Percentiles rank a stretch among this genome's conserved stretches.
These are phyloP conservation scores for Epichloe sylvatica DNA, from an alignment of 2,329 filamentous ascomycete species.

Conservation along the genomic window DNA sequence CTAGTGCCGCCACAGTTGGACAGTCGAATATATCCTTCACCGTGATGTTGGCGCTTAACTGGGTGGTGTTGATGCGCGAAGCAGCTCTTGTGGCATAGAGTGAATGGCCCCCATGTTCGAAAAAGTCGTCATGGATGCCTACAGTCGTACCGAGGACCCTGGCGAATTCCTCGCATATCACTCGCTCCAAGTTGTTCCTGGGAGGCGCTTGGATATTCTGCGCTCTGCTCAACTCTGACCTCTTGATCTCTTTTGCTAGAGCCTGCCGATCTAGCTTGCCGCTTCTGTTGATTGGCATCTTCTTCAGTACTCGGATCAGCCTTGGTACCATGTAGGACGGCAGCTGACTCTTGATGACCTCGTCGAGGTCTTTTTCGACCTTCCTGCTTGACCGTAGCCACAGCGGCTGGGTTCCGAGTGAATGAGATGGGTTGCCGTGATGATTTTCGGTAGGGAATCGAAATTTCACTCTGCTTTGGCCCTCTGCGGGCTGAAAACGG, in stretches of 20 bases:
- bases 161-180: neutral
- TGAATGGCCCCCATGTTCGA: neutral
- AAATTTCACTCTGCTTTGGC: neutral
- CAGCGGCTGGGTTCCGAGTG: neutral
- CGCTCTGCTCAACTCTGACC: neutral
- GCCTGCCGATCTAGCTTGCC: neutral
- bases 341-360: neutral
- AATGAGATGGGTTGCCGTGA: conserved; percentile 2
- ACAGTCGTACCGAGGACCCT: neutral
- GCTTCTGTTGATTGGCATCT: neutral
- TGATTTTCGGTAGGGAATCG: conserved; percentile 7
- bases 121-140: neutral
- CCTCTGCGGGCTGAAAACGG: conserved; percentile 18
- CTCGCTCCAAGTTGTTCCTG: neutral
- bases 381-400: neutral
- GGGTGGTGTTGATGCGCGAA: neutral
- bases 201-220: neutral
- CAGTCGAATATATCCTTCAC: neutral
- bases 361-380: neutral
- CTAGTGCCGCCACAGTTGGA: neutral
- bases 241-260: neutral
- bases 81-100: neutral
- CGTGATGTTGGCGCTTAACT: neutral
- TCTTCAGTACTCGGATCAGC: neutral
- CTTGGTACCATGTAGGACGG: neutral